These are phyloP conservation scores for Trichophyton mentagrophytes DNA, from an alignment of 2,329 filamentous ascomycete species.

Conservation along the genomic window DNA sequence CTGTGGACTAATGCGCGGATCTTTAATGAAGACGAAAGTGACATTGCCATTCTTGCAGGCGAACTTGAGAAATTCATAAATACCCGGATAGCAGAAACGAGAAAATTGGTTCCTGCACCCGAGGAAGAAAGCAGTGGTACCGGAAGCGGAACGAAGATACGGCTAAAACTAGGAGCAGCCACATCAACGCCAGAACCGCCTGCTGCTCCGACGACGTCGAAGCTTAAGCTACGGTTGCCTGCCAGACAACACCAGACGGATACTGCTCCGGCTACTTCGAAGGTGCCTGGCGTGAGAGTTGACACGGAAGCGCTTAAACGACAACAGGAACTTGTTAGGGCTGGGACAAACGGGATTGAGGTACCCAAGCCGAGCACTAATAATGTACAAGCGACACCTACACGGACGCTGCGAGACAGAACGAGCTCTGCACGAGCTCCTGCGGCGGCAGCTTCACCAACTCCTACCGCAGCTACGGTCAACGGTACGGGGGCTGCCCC, in stretches of 20 bases:
- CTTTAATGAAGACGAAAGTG: constrained; percentile 86
- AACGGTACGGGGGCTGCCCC: neutral
- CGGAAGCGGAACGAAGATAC: constrained; percentile 55
- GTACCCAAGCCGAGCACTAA: constrained; percentile 1
- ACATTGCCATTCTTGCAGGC: constrained; percentile 63
- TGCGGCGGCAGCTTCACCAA: constrained; percentile 3
- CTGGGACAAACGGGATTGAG: constrained; percentile 29
- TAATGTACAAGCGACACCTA: constrained; percentile 12
- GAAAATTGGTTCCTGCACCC: constrained; percentile 58
- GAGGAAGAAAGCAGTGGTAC: constrained; percentile 18
- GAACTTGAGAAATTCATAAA: constrained; percentile 62
- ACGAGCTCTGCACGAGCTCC: neutral
- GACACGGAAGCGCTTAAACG: constrained; percentile 43
- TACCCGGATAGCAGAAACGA: constrained; percentile 56
- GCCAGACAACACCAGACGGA: constrained; percentile 41
- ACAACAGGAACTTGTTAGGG: constrained; percentile 40
- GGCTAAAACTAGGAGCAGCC: constrained; percentile 53
- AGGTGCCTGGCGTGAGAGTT: constrained; percentile 36
- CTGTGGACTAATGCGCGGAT: constrained; percentile 81
- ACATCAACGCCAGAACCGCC: constrained; percentile 28
- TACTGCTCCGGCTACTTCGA: constrained; percentile 29
- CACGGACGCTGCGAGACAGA: constrained; percentile 28
- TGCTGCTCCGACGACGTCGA: constrained; percentile 29
- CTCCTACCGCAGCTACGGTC: neutral
- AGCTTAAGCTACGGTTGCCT: constrained; percentile 60